These are phyloP conservation scores for Verticillium albo-atrum DNA, from an alignment of 2,329 filamentous ascomycete species.

Conservation along the genomic window DNA sequence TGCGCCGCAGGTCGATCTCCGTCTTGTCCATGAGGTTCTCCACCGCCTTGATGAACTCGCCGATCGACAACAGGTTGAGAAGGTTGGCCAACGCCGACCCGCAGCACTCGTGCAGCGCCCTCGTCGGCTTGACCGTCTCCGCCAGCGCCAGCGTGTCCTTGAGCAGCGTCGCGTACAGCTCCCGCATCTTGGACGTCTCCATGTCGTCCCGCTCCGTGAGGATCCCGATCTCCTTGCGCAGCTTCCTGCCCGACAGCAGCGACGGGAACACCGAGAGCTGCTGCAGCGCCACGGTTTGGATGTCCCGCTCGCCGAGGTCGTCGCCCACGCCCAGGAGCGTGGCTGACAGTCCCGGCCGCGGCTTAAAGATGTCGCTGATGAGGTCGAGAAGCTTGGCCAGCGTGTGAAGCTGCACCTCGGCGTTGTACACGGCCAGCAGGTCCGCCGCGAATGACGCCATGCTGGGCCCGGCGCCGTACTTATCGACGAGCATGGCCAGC, in stretches of 20 bases:
- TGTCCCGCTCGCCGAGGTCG: slow-evolving; percentile 37
- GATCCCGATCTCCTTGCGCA: slow-evolving; percentile 51
- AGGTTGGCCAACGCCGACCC: slow-evolving; percentile 72
- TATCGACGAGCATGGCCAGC: slow-evolving; percentile 84
- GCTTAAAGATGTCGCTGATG: slow-evolving; percentile 68
- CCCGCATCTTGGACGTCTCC: slow-evolving; percentile 60
- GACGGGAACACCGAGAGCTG: slow-evolving; percentile 54
- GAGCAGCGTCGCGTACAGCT: slow-evolving; percentile 64
- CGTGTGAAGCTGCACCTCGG: slow-evolving; percentile 72
- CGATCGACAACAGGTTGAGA: slow-evolving; percentile 79
- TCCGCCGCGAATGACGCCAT: slow-evolving; percentile 72
- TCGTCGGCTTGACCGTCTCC: slow-evolving; percentile 55
- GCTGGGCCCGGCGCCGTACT: slow-evolving; percentile 72
- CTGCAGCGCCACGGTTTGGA: slow-evolving; percentile 45
- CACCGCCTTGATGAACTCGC: slow-evolving; percentile 84
- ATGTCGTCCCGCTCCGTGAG: slow-evolving; percentile 60
- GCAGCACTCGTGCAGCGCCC: slow-evolving; percentile 51
- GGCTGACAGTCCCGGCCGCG: slow-evolving; percentile 70
- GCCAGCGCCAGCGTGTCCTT: slow-evolving; percentile 63
- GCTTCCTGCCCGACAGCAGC: slow-evolving; percentile 53
- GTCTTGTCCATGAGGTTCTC: slow-evolving; percentile 75
- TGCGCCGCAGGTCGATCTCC: slow-evolving; percentile 70
- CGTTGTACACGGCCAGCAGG: slow-evolving; percentile 67
- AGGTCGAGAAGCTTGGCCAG: slow-evolving; percentile 74
- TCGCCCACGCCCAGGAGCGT: slow-evolving; percentile 60